Evolutionary conservation across 257 asterid species (phyloP), one percentile per base, ranked within the genome.

Genomic region (Phtheirospermum japonicum): DNA sequence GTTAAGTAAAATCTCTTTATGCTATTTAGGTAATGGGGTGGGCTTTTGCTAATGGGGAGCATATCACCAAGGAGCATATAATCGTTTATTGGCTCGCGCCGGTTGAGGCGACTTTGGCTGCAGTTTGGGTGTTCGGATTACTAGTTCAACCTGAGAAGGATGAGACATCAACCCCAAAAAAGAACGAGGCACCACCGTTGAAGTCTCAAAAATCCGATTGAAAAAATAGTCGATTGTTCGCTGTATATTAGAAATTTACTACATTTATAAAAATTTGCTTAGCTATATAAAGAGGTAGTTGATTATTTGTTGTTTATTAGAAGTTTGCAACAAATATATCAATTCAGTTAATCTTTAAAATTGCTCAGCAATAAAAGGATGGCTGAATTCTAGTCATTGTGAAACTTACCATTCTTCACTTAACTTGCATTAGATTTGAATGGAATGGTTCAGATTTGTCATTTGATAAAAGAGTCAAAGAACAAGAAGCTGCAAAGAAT

Each of bases 21-120:
- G 39, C 53, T 64, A 61, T 40, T 57, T 54, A 89, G 97, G 97
- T 80, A n/a, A 83, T 90, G 87, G 96, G 98, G 6, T 90, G 98
- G 97, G 96, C 97, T 23, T 90, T 83, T 72, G 93, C 95, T 32
- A 78, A 78, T 45, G 90, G 93, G 40, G 82, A 90, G 61, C 93
- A 88, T 46, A 67, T 82, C 61, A 82, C 86, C 53, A 85, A 83
- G 75, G 95, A 85, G 82, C 95, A 90, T 70, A 61, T 88, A 52
- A 69, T 85, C 14, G 98, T 88, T 57, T 90, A 88, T 68, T 85
- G 96, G 94, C 94, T 90, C 74, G 96, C 98, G 2, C 98, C 98
- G 2, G 82, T 88, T 0, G 85, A 75, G 74, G 98, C 88, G 14
- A 85, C 98, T 64, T 23, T 90, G 72, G 74, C 81, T 4, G 96